Evolutionary conservation across 768 basidiomycete species (phyloP), one percentile per base, ranked within the genome.

Genomic region (Saitozyma sp.): DNA sequence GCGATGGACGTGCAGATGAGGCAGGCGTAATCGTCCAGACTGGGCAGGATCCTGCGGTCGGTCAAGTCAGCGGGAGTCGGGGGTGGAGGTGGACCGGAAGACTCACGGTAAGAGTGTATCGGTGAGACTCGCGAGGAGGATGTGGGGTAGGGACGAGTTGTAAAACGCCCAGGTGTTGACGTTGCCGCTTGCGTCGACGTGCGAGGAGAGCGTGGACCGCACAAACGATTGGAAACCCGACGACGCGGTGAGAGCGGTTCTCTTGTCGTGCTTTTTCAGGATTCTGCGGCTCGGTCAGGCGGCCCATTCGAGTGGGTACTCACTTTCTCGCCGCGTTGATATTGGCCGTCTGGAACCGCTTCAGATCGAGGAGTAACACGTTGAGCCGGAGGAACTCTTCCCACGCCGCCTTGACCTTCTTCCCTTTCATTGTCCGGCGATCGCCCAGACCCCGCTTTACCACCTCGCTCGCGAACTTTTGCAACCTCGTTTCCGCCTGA

Each of bases 191-290:
- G 55, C 38, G 48, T 71, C 69, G 6, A 72, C 62, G 16, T 65
- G 65, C 0, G 76, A 65, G 14, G 71, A 70, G 10, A 80, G 61
- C 0, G 77, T 74, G 9, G 73, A 70, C 13, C 70, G 69, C 49
- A 82, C 78, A 60, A 83, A 81, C 19, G 71, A 61, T 3, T 69
- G 87, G 84, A 66, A 89, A 3, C 80, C 79, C 16, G 63, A 65
- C 8, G 80, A 79, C 14, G 81, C 83, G 0, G 90, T 88, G 9
- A 97, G 82, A 0, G 89, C 86, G 0, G 92, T 95, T 4, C 91
- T 87, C 75, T 95, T 95, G 38, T 90, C 84, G 74, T 94, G 93
- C 75, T 96, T 96, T 83, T 95, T 95, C 56, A 95, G 84, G 59
- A 79, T 76, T 54, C 68, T 74, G 39, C 6, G 11, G 9, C 39